Conservation (phyloP, 2,329 filamentous ascomycete genomes). For the Clonostachys chloroleuca region DNA sequence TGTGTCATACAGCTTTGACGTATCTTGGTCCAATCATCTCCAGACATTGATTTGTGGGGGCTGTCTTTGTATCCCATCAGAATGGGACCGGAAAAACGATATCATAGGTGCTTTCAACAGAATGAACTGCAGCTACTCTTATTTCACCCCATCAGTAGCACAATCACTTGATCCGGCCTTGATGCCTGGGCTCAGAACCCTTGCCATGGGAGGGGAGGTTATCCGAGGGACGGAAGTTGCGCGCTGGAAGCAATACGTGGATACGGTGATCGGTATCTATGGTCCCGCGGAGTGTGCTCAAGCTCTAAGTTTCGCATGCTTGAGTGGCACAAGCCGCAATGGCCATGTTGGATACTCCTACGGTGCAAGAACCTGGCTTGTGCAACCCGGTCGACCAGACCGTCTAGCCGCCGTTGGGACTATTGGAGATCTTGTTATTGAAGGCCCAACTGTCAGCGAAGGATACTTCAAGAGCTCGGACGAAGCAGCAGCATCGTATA, state of each 20-base stretch:
- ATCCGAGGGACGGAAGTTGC: neutral
- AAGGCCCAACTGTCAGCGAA: neutral
- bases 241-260: slow-evolving; percentile 1
- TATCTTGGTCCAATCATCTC: neutral
- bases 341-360: slow-evolving; percentile 1
- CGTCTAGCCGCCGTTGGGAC: slow-evolving; percentile 1
- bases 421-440: slow-evolving; percentile 1
- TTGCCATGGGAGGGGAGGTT: slow-evolving; percentile 6
- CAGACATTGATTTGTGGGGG: slow-evolving; percentile 2
- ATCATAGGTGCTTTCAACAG: neutral
- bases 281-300: neutral
- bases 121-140: slow-evolving; percentile 3
- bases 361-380: slow-evolving; percentile 1
- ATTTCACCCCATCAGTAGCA: slow-evolving; percentile 6
- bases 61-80: slow-evolving; percentile 4
- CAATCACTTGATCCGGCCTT: slow-evolving; percentile 2
- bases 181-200: slow-evolving; percentile 1
- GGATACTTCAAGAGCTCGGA: neutral
- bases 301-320: slow-evolving; percentile 1
- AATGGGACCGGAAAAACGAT: neutral
- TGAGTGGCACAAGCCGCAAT: neutral
- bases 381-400: neutral
- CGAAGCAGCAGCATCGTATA: too few species aligned
- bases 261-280: slow-evolving; percentile 1
- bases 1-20: neutral